These are phyloP conservation scores for Eleusine indica DNA, from an alignment of 176 grass and related monocot genomes.

Conservation along the genomic window DNA sequence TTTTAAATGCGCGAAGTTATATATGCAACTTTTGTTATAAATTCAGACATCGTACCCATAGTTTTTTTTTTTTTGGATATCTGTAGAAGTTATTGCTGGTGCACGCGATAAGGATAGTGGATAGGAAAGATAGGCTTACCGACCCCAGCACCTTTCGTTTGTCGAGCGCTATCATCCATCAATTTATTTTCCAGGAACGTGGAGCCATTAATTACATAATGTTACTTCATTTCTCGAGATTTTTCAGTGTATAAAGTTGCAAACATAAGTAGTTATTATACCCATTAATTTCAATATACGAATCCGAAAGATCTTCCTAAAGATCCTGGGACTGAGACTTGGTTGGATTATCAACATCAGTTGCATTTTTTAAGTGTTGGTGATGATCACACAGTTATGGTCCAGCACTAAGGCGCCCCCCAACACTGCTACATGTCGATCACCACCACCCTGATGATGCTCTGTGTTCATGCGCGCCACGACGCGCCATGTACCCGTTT, in stretches of 20 bases:
- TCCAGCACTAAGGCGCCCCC: constrained; percentile 39
- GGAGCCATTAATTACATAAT: neutral
- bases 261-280: neutral
- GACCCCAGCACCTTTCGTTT: neutral
- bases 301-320: neutral
- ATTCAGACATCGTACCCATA: neutral
- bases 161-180: neutral
- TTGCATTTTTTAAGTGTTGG: neutral
- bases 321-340: neutral
- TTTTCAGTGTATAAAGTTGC: neutral
- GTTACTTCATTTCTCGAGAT: neutral
- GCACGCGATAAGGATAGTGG: neutral
- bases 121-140: neutral
- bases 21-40: too few relatives aligned
- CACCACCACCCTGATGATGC: constrained; percentile 17
- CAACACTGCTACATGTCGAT: constrained; percentile 41
- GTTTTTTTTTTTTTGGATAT: neutral
- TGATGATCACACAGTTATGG: constrained; percentile 20
- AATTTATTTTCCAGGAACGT: neutral
- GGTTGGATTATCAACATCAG: neutral
- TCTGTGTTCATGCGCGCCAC: constrained; percentile 53
- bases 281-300: neutral
- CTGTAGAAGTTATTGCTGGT: neutral
- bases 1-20: neutral
- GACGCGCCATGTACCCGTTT: neutral